A percentile compares a stretch with the other conserved stretches of the same genome.
These are phyloP conservation scores for Kitagawia praeruptora DNA, from an alignment of 129 eudicot genomes.

Conservation along the genomic window DNA sequence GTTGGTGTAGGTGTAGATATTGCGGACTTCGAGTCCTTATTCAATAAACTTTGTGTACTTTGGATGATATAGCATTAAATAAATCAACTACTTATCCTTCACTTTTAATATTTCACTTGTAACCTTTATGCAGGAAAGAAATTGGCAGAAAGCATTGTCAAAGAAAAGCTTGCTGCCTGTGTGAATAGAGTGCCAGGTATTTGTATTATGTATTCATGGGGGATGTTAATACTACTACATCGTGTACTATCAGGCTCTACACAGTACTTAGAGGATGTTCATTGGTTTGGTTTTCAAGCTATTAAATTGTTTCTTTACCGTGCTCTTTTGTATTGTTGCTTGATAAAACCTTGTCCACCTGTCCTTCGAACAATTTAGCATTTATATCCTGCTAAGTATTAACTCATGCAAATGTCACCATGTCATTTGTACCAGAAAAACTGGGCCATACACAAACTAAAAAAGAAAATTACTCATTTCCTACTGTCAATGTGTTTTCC, in stretches of 20 bases:
- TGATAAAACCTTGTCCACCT: neutral
- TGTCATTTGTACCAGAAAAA: neutral
- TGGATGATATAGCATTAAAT: neutral
- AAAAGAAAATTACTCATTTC: neutral
- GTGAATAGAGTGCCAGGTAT: constrained; percentile 90
- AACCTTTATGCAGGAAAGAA: constrained; percentile 66
- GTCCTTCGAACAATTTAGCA: neutral
- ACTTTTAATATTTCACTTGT: neutral
- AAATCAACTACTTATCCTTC: neutral
- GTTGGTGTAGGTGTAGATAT: neutral
- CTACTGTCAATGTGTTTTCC: neutral
- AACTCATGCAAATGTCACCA: neutral
- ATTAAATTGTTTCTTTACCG: neutral
- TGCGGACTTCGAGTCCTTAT: neutral
- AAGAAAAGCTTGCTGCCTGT: constrained; percentile 92
- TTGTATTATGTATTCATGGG: neutral
- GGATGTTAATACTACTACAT: neutral
- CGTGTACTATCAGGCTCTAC: neutral
- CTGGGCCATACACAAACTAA: too few species aligned
- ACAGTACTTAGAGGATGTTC: neutral
- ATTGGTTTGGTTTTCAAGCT: neutral
- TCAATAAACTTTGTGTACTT: neutral
- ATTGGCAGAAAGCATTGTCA: constrained; percentile 85
- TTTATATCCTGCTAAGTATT: neutral
- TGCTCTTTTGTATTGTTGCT: neutral